Conservation (phyloP, 306 rosid species). For the Begonia fuchsioides region DNA sequence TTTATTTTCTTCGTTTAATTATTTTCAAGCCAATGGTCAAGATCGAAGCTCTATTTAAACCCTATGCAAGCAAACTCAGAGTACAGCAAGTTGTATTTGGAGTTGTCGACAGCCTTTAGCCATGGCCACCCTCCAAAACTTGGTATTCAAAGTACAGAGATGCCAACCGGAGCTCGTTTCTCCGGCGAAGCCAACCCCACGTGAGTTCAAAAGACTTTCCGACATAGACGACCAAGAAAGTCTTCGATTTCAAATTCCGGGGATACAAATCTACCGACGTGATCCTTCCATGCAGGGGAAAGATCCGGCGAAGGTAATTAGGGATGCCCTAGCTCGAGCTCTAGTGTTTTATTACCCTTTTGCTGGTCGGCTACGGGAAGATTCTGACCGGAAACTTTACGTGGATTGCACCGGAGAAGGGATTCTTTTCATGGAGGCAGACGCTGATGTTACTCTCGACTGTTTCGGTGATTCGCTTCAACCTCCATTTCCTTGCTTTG, state of each 20-base stretch:
- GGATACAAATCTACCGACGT: conserved; percentile 5
- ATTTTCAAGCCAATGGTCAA: too few relatives aligned
- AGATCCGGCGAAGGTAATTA: conserved; percentile 7
- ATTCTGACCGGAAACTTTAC: conserved; percentile 5
- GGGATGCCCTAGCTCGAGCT: too few relatives aligned
- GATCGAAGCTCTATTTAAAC: too few relatives aligned
- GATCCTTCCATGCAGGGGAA: not conserved
- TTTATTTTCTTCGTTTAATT: too few relatives aligned
- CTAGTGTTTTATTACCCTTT: conserved; percentile 23
- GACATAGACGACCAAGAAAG: conserved; percentile 22
- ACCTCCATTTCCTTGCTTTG: conserved; percentile 12
- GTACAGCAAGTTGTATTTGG: too few relatives aligned
- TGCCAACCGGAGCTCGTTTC: conserved; percentile 5
- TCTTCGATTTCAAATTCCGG: not conserved
- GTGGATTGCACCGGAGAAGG: conserved; percentile 23
- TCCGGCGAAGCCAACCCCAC: conserved; percentile 14
- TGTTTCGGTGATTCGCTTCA: conserved; percentile 9
- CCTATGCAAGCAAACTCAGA: too few relatives aligned
- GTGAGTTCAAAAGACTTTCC: conserved; percentile 13
- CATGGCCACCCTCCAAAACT: not conserved
- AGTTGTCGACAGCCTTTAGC: too few relatives aligned
- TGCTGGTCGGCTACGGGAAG: conserved; percentile 22
- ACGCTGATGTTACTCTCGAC: too few relatives aligned
- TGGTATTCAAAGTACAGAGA: conserved; percentile 4
- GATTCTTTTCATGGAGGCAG: conserved; percentile 11